Conservation (phyloP, 495 filamentous ascomycete species). For the Aspergillus saccharolyticus region DNA sequence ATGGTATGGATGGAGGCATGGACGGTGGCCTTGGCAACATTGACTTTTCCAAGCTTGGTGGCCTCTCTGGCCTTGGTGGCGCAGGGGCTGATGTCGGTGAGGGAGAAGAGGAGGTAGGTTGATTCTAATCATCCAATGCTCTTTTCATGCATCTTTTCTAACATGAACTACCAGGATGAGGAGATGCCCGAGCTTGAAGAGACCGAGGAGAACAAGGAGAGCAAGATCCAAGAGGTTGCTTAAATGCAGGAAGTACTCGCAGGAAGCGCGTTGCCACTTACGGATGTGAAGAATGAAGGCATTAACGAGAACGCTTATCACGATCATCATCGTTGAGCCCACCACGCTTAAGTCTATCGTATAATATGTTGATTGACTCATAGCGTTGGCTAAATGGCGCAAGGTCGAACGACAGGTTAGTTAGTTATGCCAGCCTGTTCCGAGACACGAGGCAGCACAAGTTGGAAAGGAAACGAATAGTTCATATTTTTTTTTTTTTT, state of each 20-base stretch:
- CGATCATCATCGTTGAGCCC: background rate
- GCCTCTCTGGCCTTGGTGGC: constrained; percentile 33
- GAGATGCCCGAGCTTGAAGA: constrained; percentile 60
- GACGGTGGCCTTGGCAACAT: constrained; percentile 50
- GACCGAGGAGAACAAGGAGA: constrained; percentile 35
- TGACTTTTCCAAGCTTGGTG: constrained; percentile 88
- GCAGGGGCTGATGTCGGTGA: constrained; percentile 49
- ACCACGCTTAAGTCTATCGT: background rate
- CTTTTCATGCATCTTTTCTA: constrained; percentile 35
- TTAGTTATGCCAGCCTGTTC: background rate
- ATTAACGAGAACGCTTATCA: background rate
- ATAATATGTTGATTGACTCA: background rate
- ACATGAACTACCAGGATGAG: constrained; percentile 48
- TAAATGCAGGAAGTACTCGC: constrained; percentile 24
- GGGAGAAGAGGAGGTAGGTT: constrained; percentile 53
- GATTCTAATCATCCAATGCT: constrained; percentile 13
- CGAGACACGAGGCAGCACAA: background rate
- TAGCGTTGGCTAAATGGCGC: background rate
- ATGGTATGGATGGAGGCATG: constrained; percentile 56
- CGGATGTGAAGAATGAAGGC: background rate
- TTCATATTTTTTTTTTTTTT: constrained; percentile 4
- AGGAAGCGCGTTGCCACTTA: background rate
- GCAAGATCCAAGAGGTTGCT: constrained; percentile 56
- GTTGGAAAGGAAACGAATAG: background rate
- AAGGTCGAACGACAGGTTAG: background rate